phyloP scores from a whole-genome alignment of 164 flowering plant species.

The Stephania yunnanensis region DNA sequence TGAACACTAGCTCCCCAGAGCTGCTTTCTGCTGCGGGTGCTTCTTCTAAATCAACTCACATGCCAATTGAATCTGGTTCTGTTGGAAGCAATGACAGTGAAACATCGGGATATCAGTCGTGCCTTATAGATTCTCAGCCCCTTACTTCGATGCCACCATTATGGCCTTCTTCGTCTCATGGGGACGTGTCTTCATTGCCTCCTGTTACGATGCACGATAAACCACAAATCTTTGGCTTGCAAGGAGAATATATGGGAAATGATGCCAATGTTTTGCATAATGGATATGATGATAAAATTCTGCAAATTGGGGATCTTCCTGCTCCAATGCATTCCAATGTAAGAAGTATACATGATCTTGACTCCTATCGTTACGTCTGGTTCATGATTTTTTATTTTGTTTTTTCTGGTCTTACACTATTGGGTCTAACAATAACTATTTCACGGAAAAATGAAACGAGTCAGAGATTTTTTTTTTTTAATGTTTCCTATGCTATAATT shows the following conservation, averaged over 20 bases:
- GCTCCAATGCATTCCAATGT: conserved; percentile 10
- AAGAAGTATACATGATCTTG: neutral
- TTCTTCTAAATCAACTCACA: conserved; percentile 11
- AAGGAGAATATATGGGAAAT: conserved; percentile 19
- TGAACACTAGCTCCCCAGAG: conserved; percentile 12
- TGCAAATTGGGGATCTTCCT: conserved; percentile 14
- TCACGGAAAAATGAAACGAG: neutral
- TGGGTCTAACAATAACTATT: no score
- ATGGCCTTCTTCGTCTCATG: conserved; percentile 20
- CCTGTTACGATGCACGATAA: conserved; percentile 19
- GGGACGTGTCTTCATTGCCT: conserved; percentile 20
- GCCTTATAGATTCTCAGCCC: conserved; percentile 19
- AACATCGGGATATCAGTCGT: conserved; percentile 19
- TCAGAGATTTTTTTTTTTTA: neutral
- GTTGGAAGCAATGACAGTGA: conserved; percentile 23
- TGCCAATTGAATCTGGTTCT: conserved; percentile 11
- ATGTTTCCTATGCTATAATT: neutral
- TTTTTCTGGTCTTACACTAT: neutral
- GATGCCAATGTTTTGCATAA: conserved; percentile 11
- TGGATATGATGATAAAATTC: conserved; percentile 16
- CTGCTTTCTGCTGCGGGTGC: conserved; percentile 7
- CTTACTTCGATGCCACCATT: conserved; percentile 14
- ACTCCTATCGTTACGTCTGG: neutral
- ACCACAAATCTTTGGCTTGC: conserved; percentile 23
- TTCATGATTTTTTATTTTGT: neutral